Evolutionary conservation across 164 flowering plant species (phyloP).

Genomic region (Stephania cephalantha): DNA sequence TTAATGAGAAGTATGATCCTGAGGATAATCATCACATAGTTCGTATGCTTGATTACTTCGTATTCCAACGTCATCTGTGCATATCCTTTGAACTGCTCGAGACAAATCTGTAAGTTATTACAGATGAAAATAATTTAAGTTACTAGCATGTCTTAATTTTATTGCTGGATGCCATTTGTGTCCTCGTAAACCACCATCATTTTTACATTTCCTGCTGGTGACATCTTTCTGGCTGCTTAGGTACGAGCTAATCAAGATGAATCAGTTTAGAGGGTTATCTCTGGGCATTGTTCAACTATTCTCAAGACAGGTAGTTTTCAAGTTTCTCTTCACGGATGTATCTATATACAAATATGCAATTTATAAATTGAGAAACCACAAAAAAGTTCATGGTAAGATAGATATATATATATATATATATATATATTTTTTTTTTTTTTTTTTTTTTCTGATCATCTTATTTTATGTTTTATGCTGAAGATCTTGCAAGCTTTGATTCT

Average conservation of each 20-base stretch:
- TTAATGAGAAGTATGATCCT: constrained; percentile 86
- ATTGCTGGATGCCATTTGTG: not conserved
- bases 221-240: constrained; percentile 29
- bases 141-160: not conserved
- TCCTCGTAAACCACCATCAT: not conserved
- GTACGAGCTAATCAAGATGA: constrained; percentile 88
- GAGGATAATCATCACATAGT: constrained; percentile 97
- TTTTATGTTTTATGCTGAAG: constrained; percentile 28
- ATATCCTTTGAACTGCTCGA: constrained; percentile 94
- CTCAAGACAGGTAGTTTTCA: constrained; percentile 74
- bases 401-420: not conserved
- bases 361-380: not conserved
- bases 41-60: constrained; percentile 89
- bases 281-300: constrained; percentile 79
- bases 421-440: too few relatives aligned
- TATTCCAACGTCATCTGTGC: constrained; percentile 80
- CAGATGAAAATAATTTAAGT: not conserved
- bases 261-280: constrained; percentile 82
- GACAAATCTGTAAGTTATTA: constrained; percentile 74
- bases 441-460: not conserved
- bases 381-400: not conserved
- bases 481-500: constrained; percentile 77
- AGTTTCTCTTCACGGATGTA: not conserved
- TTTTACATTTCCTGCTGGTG: constrained; percentile 7
- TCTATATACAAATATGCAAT: not conserved